Percentiles rank a stretch among this genome's conserved stretches.
These are phyloP conservation scores for Ogataea dorogensis DNA, from an alignment of 805 yeast species.

Conservation along the genomic window DNA sequence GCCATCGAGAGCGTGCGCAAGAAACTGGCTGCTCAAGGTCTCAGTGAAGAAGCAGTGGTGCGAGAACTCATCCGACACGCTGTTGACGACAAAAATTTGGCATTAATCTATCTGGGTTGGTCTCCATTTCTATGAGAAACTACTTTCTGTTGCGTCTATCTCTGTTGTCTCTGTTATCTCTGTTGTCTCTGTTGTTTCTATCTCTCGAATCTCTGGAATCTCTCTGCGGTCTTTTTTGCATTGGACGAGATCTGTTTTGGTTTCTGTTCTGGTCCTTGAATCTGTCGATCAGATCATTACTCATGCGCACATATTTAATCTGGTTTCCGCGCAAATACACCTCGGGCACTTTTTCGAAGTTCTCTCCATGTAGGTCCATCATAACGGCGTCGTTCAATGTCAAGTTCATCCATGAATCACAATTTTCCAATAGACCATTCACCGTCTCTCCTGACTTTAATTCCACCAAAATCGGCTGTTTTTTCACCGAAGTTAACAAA, in stretches of 20 bases:
- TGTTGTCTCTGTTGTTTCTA: slow-evolving; percentile 8
- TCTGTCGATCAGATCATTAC: slow-evolving; percentile 72
- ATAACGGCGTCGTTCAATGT: slow-evolving; percentile 75
- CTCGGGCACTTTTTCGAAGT: slow-evolving; percentile 63
- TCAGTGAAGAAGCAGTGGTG: slow-evolving; percentile 82
- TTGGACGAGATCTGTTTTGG: slow-evolving; percentile 26
- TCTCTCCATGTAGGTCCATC: slow-evolving; percentile 59
- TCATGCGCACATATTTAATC: slow-evolving; percentile 73
- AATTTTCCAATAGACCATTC: slow-evolving; percentile 77
- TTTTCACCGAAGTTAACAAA: slow-evolving; percentile 85
- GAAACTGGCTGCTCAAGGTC: slow-evolving; percentile 62
- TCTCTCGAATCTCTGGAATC: slow-evolving; percentile 27
- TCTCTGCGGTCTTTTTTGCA: slow-evolving; percentile 24
- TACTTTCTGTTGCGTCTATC: slow-evolving; percentile 7
- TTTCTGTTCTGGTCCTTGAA: slow-evolving; percentile 62
- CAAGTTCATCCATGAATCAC: slow-evolving; percentile 96
- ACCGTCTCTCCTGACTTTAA: slow-evolving; percentile 88
- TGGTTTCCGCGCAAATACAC: slow-evolving; percentile 84
- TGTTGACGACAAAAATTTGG: slow-evolving; percentile 60
- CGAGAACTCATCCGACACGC: slow-evolving; percentile 81
- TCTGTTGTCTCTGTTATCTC: slow-evolving; percentile 13
- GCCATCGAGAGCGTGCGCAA: slow-evolving; percentile 72
- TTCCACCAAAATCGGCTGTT: slow-evolving; percentile 83
- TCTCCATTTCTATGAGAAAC: slow-evolving; percentile 58
- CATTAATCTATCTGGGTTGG: slow-evolving; percentile 83